A percentile compares a stretch with the other conserved stretches of the same genome.
Evolutionary conservation across 352 stramenopile genomes (phyloP).

Genomic region (Phytophthora rubi): DNA sequence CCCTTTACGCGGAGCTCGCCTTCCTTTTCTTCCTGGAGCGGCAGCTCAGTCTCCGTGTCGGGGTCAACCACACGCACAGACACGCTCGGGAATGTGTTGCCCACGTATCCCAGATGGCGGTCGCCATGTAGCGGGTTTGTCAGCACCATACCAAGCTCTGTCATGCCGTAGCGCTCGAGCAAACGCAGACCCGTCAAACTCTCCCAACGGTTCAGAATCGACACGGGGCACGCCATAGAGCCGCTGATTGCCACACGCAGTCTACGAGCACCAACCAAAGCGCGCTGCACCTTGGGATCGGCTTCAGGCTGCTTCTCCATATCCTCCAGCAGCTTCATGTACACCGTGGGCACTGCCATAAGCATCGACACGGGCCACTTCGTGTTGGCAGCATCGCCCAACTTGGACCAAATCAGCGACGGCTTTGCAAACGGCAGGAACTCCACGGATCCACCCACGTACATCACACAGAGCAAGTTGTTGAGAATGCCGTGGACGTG

Average conservation of each 20-base stretch:
- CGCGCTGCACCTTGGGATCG: constrained; percentile 17
- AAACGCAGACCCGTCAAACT: constrained; percentile 79
- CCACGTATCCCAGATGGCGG: constrained; percentile 86
- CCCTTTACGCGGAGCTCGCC: constrained; percentile 89
- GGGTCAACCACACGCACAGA: constrained; percentile 82
- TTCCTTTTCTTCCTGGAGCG: constrained; percentile 45
- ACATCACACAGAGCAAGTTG: constrained; percentile 85
- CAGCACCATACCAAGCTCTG: constrained; percentile 92
- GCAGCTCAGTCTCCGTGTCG: constrained; percentile 62
- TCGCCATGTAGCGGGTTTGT: constrained; percentile 83
- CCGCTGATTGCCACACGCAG: constrained; percentile 79
- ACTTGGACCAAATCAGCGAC: constrained; percentile 66
- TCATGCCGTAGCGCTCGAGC: constrained; percentile 94
- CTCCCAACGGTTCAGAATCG: constrained; percentile 84
- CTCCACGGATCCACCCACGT: constrained; percentile 81
- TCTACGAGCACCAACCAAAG: constrained; percentile 26
- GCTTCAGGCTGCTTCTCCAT: constrained; percentile 47
- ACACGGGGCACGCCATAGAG: constrained; percentile 87
- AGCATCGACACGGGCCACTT: constrained; percentile 67
- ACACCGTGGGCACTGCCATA: constrained; percentile 94
- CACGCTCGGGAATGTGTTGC: constrained; percentile 83
- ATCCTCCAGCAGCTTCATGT: constrained; percentile 87
- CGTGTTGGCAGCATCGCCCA: constrained; percentile 26
- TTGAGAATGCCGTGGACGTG: constrained; percentile 93
- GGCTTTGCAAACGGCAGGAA: constrained; percentile 73